phyloP scores from a whole-genome alignment of 2,329 filamentous ascomycete genomes.

The Fusarium abutilonis region DNA sequence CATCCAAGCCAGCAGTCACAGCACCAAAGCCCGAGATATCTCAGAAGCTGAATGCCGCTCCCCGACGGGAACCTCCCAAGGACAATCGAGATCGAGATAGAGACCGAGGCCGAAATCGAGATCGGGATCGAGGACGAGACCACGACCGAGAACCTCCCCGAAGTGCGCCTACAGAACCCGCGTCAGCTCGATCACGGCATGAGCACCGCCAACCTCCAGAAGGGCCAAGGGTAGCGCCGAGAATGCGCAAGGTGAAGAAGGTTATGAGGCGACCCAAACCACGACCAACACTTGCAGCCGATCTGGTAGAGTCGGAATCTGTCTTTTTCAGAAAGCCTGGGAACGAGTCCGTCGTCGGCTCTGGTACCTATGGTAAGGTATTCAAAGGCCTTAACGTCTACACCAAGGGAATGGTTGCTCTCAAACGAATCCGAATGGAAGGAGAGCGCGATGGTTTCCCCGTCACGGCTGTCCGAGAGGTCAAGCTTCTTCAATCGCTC shows the following conservation, averaged over 20 bases:
- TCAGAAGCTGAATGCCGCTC: conserved; percentile 72
- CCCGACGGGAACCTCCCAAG: conserved; percentile 54
- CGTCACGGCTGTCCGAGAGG: conserved; percentile 89
- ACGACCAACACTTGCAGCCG: conserved; percentile 74
- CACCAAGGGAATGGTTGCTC: conserved; percentile 81
- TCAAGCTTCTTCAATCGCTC: conserved; percentile 89
- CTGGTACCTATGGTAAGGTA: conserved; percentile 94
- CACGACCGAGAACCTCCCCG: conserved; percentile 58
- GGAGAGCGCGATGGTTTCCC: conserved; percentile 91
- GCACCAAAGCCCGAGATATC: conserved; percentile 73
- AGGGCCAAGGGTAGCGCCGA: conserved; percentile 53
- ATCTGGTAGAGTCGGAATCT: conserved; percentile 82
- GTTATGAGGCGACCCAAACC: conserved; percentile 76
- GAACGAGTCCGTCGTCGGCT: conserved; percentile 96
- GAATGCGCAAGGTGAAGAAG: conserved; percentile 72
- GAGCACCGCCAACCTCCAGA: conserved; percentile 50
- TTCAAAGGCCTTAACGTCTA: conserved; percentile 96
- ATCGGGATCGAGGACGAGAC: not conserved
- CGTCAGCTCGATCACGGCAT: conserved; percentile 57
- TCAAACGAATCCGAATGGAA: conserved; percentile 95
- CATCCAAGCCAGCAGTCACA: conserved; percentile 66
- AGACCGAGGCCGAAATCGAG: conserved; percentile 2
- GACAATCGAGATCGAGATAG: conserved; percentile 54
- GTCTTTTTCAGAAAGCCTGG: conserved; percentile 95
- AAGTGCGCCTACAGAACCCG: conserved; percentile 64